Base-by-base conservation (phyloP, 2,329 filamentous ascomycete species). In the Venturiaceae sp. region DNA sequence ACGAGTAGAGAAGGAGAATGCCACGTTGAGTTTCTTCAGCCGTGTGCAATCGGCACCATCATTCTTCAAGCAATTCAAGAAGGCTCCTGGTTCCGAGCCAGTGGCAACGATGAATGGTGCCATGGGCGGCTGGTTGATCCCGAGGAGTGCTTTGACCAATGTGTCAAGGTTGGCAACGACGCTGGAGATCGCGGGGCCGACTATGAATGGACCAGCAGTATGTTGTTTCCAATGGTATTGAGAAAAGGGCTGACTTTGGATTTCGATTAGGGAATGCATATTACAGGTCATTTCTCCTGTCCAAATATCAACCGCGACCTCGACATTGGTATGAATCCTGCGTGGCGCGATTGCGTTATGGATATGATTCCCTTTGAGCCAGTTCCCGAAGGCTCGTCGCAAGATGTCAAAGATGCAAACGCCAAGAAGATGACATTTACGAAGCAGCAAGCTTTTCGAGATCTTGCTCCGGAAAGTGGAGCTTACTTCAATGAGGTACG, bases 401-500 rank as follows among this genome's bases (percentile, higher is more conserved):
- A 23, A 3, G 41, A 36, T 7, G 39, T 57, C 8, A 8, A n/a
- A 23, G 55, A 57, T 11, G 44, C 36, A 19, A 34, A 34, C 7
- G 30, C 30, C 9, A 21, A 44, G 28, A 26, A 50, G 19, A 46
- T 50, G 44, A 46, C 30, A 6, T 44, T 34, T 16, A 44, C 39
- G n/a, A 46, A 57, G 19, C 23, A 39, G 28, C 44, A 57, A 11
- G 55, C 55, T 6, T 36, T 58, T 30, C 37, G 34, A 33, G 46
- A 59, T 13, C 13, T 59, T 3, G 34, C 33, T 5, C 58, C 58
- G 19, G 32, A 59, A 6, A 30, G 32, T 14, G 58, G 58, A 8
- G 53, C 53, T n/a, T 59, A 59, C 32, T 37, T 55, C 16, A 59
- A 47, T 26, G 58, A 59, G 30, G 58, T 59, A 44, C 11, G 52